These are phyloP conservation scores for Phialemoniopsis sp. DNA, from an alignment of 2,329 filamentous ascomycete species.

Conservation along the genomic window DNA sequence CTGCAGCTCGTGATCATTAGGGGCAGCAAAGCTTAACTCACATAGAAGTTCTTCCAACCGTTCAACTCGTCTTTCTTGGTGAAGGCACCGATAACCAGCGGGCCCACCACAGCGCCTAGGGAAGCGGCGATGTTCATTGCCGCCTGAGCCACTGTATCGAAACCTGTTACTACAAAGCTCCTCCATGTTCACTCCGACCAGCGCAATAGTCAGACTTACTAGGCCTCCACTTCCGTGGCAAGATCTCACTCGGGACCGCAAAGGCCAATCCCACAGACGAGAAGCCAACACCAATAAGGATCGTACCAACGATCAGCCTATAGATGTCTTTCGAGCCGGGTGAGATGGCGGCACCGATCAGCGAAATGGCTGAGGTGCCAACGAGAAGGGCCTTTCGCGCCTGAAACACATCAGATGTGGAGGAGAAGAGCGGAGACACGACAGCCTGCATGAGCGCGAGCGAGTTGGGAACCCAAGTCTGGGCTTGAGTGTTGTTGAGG, in stretches of 20 bases:
- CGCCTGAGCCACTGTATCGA: background rate
- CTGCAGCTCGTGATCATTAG: background rate
- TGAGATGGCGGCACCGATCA: conserved; percentile 1
- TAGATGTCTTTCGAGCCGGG: conserved; percentile 1
- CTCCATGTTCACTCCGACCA: background rate
- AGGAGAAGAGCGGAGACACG: background rate
- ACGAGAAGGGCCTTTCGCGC: background rate
- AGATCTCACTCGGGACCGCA: background rate
- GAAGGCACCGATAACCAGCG: background rate
- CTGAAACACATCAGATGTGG: conserved; percentile 1
- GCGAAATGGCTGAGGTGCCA: background rate
- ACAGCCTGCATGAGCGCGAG: conserved; percentile 2
- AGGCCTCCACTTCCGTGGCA: conserved; percentile 1
- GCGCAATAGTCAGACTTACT: background rate
- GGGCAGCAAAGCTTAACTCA: background rate
- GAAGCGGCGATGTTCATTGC: background rate
- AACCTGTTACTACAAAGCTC: background rate
- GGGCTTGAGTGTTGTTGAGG: background rate
- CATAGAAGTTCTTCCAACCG: background rate
- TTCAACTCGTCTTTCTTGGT: background rate
- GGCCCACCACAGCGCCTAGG: background rate
- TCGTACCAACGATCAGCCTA: background rate
- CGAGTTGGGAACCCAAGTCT: conserved; percentile 2
- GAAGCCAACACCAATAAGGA: conserved; percentile 1
- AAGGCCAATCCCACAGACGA: background rate